phyloP scores from a whole-genome alignment of 805 yeast species.

The Ogataea trehalophila region DNA sequence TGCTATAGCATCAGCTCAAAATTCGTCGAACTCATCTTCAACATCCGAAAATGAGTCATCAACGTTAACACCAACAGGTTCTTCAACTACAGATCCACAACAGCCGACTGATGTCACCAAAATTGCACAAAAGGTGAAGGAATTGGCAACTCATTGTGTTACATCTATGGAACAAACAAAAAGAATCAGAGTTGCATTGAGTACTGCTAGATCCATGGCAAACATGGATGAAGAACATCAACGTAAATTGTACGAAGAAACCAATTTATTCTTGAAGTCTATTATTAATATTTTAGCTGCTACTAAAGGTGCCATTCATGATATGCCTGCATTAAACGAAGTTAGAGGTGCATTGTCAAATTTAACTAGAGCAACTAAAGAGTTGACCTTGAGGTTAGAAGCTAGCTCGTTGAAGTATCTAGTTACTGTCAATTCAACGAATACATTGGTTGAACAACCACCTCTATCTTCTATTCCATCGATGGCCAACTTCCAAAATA shows the following conservation, averaged over 20 bases:
- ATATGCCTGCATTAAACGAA: conserved; percentile 73
- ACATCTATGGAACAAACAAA: conserved; percentile 80
- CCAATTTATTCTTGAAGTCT: conserved; percentile 74
- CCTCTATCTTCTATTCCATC: conserved; percentile 34
- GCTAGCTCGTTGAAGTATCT: conserved; percentile 43
- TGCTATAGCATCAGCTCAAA: conserved; percentile 50
- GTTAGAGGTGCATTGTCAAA: conserved; percentile 75
- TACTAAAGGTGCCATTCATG: conserved; percentile 77
- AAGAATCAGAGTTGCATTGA: conserved; percentile 51
- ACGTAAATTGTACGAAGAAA: conserved; percentile 76
- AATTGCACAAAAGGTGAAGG: conserved; percentile 64
- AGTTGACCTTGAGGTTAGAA: conserved; percentile 82
- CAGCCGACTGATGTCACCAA: conserved; percentile 11
- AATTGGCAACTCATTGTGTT: conserved; percentile 71
- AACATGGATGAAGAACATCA: conserved; percentile 42
- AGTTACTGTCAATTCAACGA: conserved; percentile 18
- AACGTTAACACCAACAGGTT: background rate
- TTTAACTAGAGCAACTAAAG: conserved; percentile 85
- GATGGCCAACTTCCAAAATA: conserved; percentile 25
- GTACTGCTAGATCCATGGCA: conserved; percentile 36
- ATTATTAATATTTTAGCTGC: conserved; percentile 79
- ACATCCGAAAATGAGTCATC: background rate
- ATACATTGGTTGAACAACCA: conserved; percentile 27
- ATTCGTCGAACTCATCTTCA: conserved; percentile 21
- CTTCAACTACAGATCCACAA: no score